These are phyloP conservation scores for Pistacia vera DNA, from an alignment of 345 rosid species.

Conservation along the genomic window DNA sequence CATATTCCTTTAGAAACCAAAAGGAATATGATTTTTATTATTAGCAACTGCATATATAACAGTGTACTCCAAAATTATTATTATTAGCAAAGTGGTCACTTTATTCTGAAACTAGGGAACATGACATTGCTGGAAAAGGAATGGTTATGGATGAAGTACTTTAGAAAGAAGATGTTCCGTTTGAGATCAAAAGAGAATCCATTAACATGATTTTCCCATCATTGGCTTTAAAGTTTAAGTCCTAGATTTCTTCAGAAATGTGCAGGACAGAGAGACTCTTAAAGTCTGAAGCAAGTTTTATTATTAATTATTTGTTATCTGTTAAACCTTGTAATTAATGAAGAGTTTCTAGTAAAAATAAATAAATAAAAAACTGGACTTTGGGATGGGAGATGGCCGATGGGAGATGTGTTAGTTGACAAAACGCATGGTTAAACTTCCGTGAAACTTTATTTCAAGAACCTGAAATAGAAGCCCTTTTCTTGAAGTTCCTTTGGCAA, in stretches of 20 bases:
- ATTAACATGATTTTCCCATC: not conserved
- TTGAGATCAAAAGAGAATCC: not conserved
- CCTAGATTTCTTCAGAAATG: not conserved
- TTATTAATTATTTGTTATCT: too few relatives aligned
- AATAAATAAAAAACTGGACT: too few relatives aligned
- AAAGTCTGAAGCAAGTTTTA: not conserved
- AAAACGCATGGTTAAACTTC: not conserved
- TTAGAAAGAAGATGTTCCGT: not conserved
- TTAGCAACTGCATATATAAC: too few relatives aligned
- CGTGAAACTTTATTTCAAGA: not conserved
- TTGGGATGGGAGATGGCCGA: not conserved
- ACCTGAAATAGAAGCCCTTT: not conserved
- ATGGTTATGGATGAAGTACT: not conserved
- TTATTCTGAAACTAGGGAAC: conserved; percentile 24
- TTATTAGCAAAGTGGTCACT: not conserved
- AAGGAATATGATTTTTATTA: too few relatives aligned
- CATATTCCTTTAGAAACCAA: not conserved
- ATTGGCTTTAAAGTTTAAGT: conserved; percentile 18
- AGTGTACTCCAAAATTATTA: not conserved
- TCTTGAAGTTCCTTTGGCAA: not conserved
- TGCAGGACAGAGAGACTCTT: too few relatives aligned
- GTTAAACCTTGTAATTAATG: too few relatives aligned
- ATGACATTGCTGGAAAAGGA: not conserved
- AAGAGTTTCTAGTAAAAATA: too few relatives aligned
- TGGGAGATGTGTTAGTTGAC: not conserved